Percentiles rank a stretch among this genome's conserved stretches.
Conservation (phyloP, 2,329 filamentous ascomycete species). For the Cladosporium sp. region DNA sequence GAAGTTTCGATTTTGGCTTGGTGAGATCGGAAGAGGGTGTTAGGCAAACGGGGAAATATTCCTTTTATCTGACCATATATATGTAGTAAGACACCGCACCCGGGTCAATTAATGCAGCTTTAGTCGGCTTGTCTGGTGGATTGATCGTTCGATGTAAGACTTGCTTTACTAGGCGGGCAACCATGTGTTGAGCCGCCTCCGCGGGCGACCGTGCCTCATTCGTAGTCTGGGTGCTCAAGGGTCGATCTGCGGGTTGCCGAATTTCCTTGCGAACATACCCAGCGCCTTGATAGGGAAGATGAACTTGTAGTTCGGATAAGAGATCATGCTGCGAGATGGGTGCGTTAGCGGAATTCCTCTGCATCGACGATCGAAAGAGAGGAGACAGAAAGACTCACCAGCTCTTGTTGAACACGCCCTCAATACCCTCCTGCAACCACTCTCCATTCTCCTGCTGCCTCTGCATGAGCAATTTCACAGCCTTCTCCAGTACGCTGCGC, state of each 20-base stretch:
- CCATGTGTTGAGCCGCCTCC: too few species aligned
- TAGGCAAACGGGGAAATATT: too few species aligned
- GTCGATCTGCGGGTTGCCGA: slow-evolving; percentile 46
- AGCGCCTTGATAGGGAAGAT: slow-evolving; percentile 90
- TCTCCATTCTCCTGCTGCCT: slow-evolving; percentile 85
- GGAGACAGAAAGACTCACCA: slow-evolving; percentile 52
- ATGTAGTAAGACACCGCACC: too few species aligned
- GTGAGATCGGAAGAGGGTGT: too few species aligned
- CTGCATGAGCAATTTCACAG: slow-evolving; percentile 73
- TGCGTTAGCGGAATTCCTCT: background rate
- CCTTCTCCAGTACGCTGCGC: slow-evolving; percentile 62
- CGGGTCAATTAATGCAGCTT: too few species aligned
- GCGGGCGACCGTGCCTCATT: background rate
- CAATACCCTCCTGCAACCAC: slow-evolving; percentile 92
- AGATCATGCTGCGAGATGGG: slow-evolving; percentile 68
- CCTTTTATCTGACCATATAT: too few species aligned
- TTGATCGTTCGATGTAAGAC: too few species aligned
- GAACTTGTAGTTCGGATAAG: slow-evolving; percentile 98
- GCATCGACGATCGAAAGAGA: background rate
- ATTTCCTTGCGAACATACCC: slow-evolving; percentile 75
- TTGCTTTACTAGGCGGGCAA: too few species aligned
- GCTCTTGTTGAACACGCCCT: slow-evolving; percentile 97
- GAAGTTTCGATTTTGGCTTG: too few species aligned
- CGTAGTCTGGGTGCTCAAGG: background rate
- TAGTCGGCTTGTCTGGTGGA: too few species aligned